These are phyloP conservation scores for Acanthochlamys bracteata DNA, from an alignment of 106 monocot genomes.

Conservation along the genomic window DNA sequence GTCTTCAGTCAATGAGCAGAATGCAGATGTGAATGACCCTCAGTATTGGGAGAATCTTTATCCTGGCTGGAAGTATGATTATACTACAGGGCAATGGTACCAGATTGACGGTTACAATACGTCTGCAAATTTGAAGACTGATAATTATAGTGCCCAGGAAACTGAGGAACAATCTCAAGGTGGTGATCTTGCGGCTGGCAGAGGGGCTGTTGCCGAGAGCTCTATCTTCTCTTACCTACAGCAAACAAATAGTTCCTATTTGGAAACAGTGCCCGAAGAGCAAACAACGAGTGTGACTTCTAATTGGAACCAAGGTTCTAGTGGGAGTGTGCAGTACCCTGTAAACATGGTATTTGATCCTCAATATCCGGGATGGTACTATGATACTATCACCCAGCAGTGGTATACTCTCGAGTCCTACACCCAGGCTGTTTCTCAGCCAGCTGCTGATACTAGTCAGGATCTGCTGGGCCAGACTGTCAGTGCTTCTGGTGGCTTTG, in stretches of 20 bases:
- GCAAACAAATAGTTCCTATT: slow-evolving; percentile 27
- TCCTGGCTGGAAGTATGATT: slow-evolving; percentile 90
- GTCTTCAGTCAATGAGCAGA: neutral
- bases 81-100: slow-evolving; percentile 46
- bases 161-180: neutral
- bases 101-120: slow-evolving; percentile 38
- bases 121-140: neutral
- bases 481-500: slow-evolving; percentile 17
- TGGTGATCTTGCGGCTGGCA: slow-evolving; percentile 1
- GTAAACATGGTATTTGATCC: slow-evolving; percentile 95
- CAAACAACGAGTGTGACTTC: slow-evolving; percentile 10
- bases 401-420: slow-evolving; percentile 88
- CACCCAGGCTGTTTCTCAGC: slow-evolving; percentile 19
- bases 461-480: slow-evolving; percentile 12
- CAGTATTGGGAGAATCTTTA: slow-evolving; percentile 79
- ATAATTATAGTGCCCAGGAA: neutral
- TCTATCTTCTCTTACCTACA: slow-evolving; percentile 44
- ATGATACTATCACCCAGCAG: slow-evolving; percentile 72
- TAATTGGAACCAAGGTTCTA: slow-evolving; percentile 29
- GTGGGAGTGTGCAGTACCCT: slow-evolving; percentile 50
- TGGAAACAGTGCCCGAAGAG: slow-evolving; percentile 51
- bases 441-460: slow-evolving; percentile 4
- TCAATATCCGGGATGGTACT: slow-evolving; percentile 91
- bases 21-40: slow-evolving; percentile 29
- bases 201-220: slow-evolving; percentile 11